phyloP scores from a whole-genome alignment of 2,329 filamentous ascomycete genomes.

The Beauveria sp. region DNA sequence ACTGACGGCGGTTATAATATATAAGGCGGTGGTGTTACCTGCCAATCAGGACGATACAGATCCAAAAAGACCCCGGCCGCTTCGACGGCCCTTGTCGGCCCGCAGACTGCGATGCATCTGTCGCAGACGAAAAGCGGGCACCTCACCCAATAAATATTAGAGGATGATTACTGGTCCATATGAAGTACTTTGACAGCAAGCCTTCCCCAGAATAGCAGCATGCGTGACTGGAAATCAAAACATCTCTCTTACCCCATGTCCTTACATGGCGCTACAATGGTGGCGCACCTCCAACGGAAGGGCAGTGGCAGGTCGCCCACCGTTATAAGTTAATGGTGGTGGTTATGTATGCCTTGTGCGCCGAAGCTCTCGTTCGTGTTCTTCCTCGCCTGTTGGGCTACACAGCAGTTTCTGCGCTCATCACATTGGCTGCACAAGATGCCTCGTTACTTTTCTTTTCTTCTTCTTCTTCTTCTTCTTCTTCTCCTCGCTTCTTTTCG shows the following conservation, averaged over 20 bases:
- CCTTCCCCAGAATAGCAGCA: not conserved
- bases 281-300: no score
- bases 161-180: not conserved
- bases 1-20: constrained; percentile 24
- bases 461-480: not conserved
- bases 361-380: not conserved
- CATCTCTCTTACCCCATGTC: no score
- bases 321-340: not conserved
- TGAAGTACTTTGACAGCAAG: not conserved
- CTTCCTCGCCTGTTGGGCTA: not conserved
- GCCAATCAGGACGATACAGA: not conserved
- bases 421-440: not conserved
- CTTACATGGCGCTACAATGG: no score
- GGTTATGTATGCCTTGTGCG: not conserved
- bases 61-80: not conserved
- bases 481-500: not conserved
- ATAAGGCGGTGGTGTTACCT: not conserved
- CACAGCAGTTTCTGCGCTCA: not conserved
- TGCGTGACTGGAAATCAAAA: no score
- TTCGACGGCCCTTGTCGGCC: not conserved
- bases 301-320: not conserved
- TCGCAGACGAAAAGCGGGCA: not conserved
- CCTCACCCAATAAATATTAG: not conserved
- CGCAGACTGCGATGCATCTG: not conserved
- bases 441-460: not conserved